Base-by-base conservation (phyloP, 257 asterid genomes). In the Plantago elongata region DNA sequence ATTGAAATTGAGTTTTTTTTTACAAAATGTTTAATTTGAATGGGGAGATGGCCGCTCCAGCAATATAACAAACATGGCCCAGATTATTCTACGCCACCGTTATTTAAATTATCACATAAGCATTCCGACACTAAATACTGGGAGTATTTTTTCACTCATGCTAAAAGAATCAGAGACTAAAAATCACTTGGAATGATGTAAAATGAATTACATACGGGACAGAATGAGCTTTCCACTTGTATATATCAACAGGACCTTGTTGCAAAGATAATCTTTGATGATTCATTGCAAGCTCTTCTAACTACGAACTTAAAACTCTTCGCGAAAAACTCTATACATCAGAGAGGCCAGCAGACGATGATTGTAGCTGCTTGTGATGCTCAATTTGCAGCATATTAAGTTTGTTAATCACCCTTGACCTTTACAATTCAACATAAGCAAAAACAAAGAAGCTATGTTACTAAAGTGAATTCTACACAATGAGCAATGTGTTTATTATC, bases 141-240 rank as follows among this genome's bases (percentile, higher is more conserved):
- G 13, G 18, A 38, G 2, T 9, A 15, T 67, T 29, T n/a, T n/a
- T 17, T 16, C 5, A 69, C 59, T 56, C 60, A 60, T 56, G 40
- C 2, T 43, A 61, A 37, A 59, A 55, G 27, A 49, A 13, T 34
- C 43, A 50, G 49, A 49, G 37, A 29, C 7, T 55, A 9, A 18
- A 30, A 48, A 63, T 4, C 40, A 34, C 49, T 46, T 47, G 12
- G 27, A 49, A 64, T 60, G 49, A 55, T 37, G 58, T 62, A 64
- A 56, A 73, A 63, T 54, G 15, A 51, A 62, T 5, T 11, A 68
- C 64, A 68, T 84, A 90, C 97, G 95, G 89, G 37, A 65, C 76
- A 56, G 88, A 78, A 75, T 92, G 98, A 62, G 90, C 90, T 76
- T 81, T 92, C 96, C 96, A 86, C 79, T 81, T 90, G 56, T 65